Percentiles rank a stretch among this genome's conserved stretches.
Evolutionary conservation across 2,329 filamentous ascomycete species (phyloP).

Genomic region (Botrytis pseudocinerea): DNA sequence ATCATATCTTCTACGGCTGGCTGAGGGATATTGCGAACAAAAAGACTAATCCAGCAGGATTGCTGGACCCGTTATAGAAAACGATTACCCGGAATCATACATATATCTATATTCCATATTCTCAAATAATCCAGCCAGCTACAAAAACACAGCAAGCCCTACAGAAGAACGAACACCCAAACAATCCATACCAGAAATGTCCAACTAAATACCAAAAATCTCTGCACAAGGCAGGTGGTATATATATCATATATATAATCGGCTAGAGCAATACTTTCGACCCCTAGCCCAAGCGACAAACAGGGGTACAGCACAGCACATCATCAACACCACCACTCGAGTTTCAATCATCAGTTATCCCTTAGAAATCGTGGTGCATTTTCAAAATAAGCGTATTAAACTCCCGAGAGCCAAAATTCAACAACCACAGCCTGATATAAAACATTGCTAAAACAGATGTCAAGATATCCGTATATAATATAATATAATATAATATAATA

Average conservation of each 20-base stretch:
- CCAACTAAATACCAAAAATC: neutral
- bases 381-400: neutral
- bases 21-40: neutral
- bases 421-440: neutral
- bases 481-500: no score
- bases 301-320: neutral
- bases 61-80: neutral
- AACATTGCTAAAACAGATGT: no score
- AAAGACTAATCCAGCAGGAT: neutral
- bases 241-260: neutral
- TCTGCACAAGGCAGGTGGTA: neutral
- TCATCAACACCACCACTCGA: neutral
- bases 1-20: neutral
- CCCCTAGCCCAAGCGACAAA: neutral
- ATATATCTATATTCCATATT: neutral
- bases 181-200: neutral
- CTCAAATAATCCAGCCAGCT: rapidly evolving
- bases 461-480: no score
- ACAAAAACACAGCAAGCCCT: neutral
- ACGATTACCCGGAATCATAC: neutral
- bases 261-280: neutral
- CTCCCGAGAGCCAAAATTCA: neutral
- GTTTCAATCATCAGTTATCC: neutral
- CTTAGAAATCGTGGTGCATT: neutral
- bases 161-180: neutral